Evolutionary conservation across 2,329 filamentous ascomycete genomes (phyloP), one percentile per base, ranked within the genome.

Genomic region (Alternaria dauci): DNA sequence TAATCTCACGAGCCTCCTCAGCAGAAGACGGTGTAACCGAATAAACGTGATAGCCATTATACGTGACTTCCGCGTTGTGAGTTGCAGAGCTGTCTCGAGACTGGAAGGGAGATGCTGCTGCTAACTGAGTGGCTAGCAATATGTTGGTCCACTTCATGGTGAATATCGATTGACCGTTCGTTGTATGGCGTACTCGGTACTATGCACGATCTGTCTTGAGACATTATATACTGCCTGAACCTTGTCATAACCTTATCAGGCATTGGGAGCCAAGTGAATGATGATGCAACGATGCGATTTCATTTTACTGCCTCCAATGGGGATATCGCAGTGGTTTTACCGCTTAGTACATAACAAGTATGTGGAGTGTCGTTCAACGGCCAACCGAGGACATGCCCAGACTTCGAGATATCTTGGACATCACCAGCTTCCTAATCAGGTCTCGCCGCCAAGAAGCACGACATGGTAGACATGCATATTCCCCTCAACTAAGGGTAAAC

Each of bases 21-120:
- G 51, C 23, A 14, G 65, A 66, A 14, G 59, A 61, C 5, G 65
- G 68, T 6, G 62, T 66, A 14, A 71, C 48, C 6, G 66, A 67
- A 47, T 68, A 71, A 25, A 71, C 28, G 9, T 59, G 66, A 41
- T 67, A 67, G 5, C 69, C 66, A 56, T 71, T 67, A 26, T 71
- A 71, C 38, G 41, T 66, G 23, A 55, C 30, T 9, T 53, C 42
- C 23, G 41, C 41, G 26, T 38, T 51, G 5, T 59, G 62, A 52
- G 61, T 34, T 3, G 34, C n/a, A 25, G 39, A 23, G 30, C 38
- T 50, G 25, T 34, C 18, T n/a, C 36, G 34, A 16, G 47, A 18
- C 41, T 58, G 38, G 23, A 66, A 52, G 26, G 61, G 59, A 8
- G 65, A 69, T 8, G 55, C 63, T 53, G 54, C 59, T 42, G 58